Base-by-base conservation (phyloP, 2,329 filamentous ascomycete species). In the Penicillium verrucosum region DNA sequence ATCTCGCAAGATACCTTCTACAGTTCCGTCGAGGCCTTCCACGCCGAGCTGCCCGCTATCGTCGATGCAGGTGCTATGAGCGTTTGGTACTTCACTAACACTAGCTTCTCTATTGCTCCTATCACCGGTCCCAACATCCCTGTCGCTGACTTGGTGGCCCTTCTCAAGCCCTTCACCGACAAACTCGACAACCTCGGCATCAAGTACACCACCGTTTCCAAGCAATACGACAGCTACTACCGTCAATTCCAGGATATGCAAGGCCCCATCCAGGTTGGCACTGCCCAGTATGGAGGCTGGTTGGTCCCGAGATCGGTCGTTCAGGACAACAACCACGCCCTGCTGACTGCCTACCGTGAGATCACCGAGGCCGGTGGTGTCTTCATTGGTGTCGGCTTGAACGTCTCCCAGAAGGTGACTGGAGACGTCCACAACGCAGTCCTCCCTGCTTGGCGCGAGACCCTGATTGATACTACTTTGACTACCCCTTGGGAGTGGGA, bases 11-110 rank as follows among this genome's bases (percentile, higher is more conserved):
- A 81, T 23, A 71, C 64, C 0, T 85, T 80, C 70, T 85, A 79
- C 64, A 63, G 75, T 43, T 79, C 77, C 1, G 73, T 86, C 21
- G 69, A 77, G 0, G 79, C 78, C 23, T 74, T 82, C 51, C 71
- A 82, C 5, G 75, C 75, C 0, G 69, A 74, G 10, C 74, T 82
- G 7, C 81, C 82, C 1, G 68, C 66, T 3, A 77, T 83, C 56
- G 74, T 81, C 16, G 81, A 82, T 58, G 71, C 77, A 2, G 83
- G 82, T 10, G 74, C 75, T 21, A 80, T 78, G 73, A 69, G 75
- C 29, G 70, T 79, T n/a, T 84, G 80, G 68, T 76, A 75, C 59
- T 77, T 81, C 59, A 73, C 84, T 7, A 80, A 77, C 60, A 78
- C 79, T 1, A 83, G 81, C 62, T 77, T 78, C 30, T 65, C 66